Base-by-base conservation (phyloP, 768 basidiomycete species). In the Stropharia rugosoannulata region DNA sequence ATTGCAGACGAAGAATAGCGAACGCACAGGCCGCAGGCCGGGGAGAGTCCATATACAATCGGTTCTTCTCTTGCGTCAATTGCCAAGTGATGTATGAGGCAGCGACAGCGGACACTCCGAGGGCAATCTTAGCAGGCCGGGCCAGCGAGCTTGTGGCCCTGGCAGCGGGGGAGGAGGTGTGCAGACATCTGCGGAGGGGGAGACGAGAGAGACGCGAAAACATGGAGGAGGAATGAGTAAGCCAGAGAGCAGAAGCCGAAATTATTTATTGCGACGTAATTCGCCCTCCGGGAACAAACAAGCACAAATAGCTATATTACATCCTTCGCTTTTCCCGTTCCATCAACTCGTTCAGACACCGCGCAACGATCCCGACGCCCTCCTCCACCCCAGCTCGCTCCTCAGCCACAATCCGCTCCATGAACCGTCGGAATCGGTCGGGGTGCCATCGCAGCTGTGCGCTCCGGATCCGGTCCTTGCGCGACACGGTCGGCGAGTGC, bases 381-480 rank as follows among this genome's bases (percentile, higher is more conserved):
- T 81, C 81, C 61, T 87, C 82, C 4, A 90, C 82, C 32, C 61
- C 61, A 16, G 59, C 72, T 63, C 64, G 81, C 37, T 91, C 87
- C 46, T 72, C 70, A 37, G 78, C 79, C 3, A 62, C 65, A 2
- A 90, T 82, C 62, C 82, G 75, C 12, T 63, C 67, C 51, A 87
- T 67, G 41, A 87, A 58, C 38, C 86, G 73, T 54, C 80, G 71
- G 72, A 91, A 91, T 43, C 88, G 74, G 68, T 93, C 90, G 3
- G 90, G 91, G 65, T 93, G 90, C 89, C 89, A 92, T 41, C 87
- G 77, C 18, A 88, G 79, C 68, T 88, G 78, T 0, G 87, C 89
- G 25, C 69, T 75, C 44, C 83, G 80, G 56, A 90, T 79, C 55
- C 87, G 77, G 52, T 90, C 87, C 66, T 83, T 89, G 58, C 75